Conservation (phyloP, 1,284 basidiomycete genomes). For the Cutaneotrichosporon cyanovorans region DNA sequence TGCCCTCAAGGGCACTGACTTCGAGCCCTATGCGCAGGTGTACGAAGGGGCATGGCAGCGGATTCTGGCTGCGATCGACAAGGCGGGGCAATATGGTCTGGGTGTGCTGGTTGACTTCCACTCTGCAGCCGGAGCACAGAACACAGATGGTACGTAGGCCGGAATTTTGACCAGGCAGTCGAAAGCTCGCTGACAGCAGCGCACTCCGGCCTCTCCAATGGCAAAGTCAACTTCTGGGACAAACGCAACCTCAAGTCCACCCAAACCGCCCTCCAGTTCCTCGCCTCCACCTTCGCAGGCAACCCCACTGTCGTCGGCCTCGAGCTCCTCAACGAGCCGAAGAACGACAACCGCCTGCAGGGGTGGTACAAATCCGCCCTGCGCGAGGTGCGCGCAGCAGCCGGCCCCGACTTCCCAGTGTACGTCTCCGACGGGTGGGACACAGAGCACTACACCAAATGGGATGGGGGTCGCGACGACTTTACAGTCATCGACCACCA, state of each 20-base stretch:
- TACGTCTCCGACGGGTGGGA: constrained; percentile 76
- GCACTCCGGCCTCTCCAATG: constrained; percentile 39
- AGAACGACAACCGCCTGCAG: constrained; percentile 52
- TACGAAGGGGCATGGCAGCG: constrained; percentile 67
- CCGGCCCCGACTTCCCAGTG: constrained; percentile 55
- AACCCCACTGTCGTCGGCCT: constrained; percentile 68
- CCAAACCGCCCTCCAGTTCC: constrained; percentile 48
- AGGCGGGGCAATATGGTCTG: constrained; percentile 57
- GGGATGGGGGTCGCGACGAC: constrained; percentile 46
- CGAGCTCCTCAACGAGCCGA: constrained; percentile 78
- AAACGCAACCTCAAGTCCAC: constrained; percentile 55
- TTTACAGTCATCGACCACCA: constrained; percentile 72
- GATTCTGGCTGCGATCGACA: constrained; percentile 60
- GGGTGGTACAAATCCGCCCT: constrained; percentile 62
- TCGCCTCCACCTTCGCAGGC: constrained; percentile 47
- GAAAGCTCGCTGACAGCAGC: constrained; percentile 20
- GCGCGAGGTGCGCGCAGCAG: constrained; percentile 51
- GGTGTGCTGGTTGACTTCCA: constrained; percentile 63
- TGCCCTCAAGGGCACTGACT: constrained; percentile 66
- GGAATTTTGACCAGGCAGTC: background rate
- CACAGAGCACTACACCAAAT: constrained; percentile 59
- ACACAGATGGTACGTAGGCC: constrained; percentile 42
- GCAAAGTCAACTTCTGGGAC: constrained; percentile 45
- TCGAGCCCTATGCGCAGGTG: constrained; percentile 53
- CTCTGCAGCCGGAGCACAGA: constrained; percentile 48